Base-by-base conservation (phyloP, 306 rosid species). In the Sphenostylis stenocarpa region DNA sequence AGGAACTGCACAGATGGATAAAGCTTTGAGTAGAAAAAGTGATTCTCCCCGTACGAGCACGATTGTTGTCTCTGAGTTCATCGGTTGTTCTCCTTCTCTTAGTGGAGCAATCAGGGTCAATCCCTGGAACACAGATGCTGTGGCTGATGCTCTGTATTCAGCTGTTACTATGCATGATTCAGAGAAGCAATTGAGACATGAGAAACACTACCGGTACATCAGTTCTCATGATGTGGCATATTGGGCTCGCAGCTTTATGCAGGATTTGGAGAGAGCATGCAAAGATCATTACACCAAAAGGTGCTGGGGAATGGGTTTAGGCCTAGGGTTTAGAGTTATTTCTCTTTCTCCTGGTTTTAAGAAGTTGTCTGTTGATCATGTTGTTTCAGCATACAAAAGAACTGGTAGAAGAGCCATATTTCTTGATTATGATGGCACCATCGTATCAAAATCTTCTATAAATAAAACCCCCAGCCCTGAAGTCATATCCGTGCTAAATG, bases 41-140 rank as follows among this genome's bases (percentile, higher is more conserved):
- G 87, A 84, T 77, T 73, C 86, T 58, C 86, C 88, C 58, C 84
- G 85, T 2, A 86, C 91, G 13, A 85, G 96, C 85, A 74, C 86
- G 90, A 86, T 93, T 43, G 96, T 93, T 29, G 94, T 90, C 44
- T 93, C 97, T 51, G 96, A 93, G 85, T 93, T 90, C 67, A 85
- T 89, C 65, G 96, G 97, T 41, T 90, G 96, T 75, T 93, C 96
- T 39, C 96, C 93, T 43, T 90, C 97, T 39, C 81, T 92, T 21
- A 90, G 97, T 73, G 97, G 97, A 57, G 97, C 97, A 58, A 85
- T 92, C 82, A 89, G 91, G 85, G 91, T 93, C 68, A 93, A 93
- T 78, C 96, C 96, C 33, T 90, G 96, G 96, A 88, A 93, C 70
- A 39, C 85, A 65, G 88, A 89, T 79, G 93, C 91, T 36, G 91